A percentile compares a stretch with the other conserved stretches of the same genome.
These are phyloP conservation scores for Euryodendron excelsum DNA, from an alignment of 148 eudicot species.

Conservation along the genomic window DNA sequence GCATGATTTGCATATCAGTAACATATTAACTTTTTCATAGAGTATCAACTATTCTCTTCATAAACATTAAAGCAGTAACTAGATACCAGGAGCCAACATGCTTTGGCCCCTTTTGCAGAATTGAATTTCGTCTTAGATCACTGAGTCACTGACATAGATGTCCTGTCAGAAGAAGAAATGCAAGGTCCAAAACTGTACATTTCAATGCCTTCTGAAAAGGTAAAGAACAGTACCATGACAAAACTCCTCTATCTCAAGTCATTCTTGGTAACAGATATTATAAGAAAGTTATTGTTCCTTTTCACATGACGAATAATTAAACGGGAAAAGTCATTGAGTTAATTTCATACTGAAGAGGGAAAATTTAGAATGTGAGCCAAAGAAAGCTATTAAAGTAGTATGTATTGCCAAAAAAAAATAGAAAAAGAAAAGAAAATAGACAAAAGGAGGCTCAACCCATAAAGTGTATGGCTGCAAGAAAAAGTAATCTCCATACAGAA, in stretches of 20 bases:
- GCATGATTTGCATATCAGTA: neutral
- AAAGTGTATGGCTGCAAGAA: neutral
- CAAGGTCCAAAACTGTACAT: neutral
- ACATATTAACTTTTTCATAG: neutral
- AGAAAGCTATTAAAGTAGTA: neutral
- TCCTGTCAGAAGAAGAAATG: neutral
- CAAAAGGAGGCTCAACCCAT: neutral
- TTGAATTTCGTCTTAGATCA: neutral
- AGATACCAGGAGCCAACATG: neutral
- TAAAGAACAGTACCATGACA: neutral
- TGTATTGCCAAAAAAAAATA: neutral
- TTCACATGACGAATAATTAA: neutral
- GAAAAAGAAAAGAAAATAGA: no score
- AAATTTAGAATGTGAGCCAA: neutral
- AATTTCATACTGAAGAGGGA: neutral
- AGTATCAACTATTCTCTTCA: neutral
- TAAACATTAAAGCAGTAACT: neutral
- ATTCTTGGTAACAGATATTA: neutral
- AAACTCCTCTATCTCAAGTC: neutral
- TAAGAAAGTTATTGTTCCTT: neutral
- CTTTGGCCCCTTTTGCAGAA: neutral
- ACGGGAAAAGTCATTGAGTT: neutral
- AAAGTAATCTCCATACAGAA: neutral
- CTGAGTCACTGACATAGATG: neutral
- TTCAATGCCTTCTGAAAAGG: no score